Evolutionary conservation across 495 filamentous ascomycete genomes (phyloP), one percentile per base, ranked within the genome.

Genomic region (Corynascus novoguineensis): DNA sequence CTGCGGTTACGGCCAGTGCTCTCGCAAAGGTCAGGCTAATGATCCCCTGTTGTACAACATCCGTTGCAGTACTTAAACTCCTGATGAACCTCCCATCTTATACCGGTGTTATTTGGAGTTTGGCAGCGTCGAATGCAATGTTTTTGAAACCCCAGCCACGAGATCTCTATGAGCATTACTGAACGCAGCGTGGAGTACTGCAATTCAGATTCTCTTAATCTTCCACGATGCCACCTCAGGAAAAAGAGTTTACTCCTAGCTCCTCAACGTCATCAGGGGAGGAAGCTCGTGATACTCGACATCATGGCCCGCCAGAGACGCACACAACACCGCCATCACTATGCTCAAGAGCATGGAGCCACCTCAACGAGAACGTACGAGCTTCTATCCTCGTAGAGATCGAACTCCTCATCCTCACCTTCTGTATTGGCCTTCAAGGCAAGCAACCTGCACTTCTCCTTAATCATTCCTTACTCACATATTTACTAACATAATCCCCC

Each of bases 361-460:
- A 78, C 41, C 65, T 78, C 58, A 63, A 68, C 27, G 68, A 69
- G 32, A 50, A 64, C n/a, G 60, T 78, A 38, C 58, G 68, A 15
- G 58, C 72, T 8, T 70, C 70, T 0, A 38, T 29, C 22, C 68
- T 77, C 56, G 70, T 64, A 17, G 76, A 78, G 40, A 27, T 75
- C 14, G 64, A 77, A 53, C 64, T 78, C 14, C 47, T 75, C 5
- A 55, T 78, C 44, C 60, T 77, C 24, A 78, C 75, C 1, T 73
- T 78, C 61, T 77, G 65, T 50, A 68, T 66, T 34, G 71, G 71
- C 11, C 47, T 73, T 14, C 71, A 73, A 69, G 70, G 70, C 65
- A 4, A 37, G 62, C 21, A 9, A 3, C 8, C 32, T n/a, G n/a
- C n/a, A n/a, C 10, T 21, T 40, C 45, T 48, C n/a, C 14, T 19